Percentiles rank a stretch among this genome's conserved stretches.
phyloP scores from a whole-genome alignment of 2,329 filamentous ascomycete genomes.

The Pseudogymnoascus sp. region DNA sequence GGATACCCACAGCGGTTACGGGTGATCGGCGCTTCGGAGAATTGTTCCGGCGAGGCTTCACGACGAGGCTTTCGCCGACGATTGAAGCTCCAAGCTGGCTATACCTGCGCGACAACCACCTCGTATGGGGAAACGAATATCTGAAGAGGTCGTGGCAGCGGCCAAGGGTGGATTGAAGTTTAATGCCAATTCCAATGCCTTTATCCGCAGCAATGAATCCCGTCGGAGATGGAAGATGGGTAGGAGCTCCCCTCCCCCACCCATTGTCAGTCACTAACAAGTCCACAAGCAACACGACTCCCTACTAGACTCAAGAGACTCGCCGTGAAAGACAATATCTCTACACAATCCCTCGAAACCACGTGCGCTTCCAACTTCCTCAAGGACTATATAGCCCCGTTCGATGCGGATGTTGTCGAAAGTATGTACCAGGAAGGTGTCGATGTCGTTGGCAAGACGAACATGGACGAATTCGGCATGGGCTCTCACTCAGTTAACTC shows the following conservation, averaged over 20 bases:
- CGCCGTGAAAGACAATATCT: slow-evolving; percentile 71
- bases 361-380: slow-evolving; percentile 79
- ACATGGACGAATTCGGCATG: slow-evolving; percentile 96
- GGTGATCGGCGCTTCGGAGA: neutral
- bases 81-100: neutral
- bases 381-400: slow-evolving; percentile 62
- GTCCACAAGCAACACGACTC: neutral
- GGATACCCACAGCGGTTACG: neutral
- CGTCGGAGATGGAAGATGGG: neutral
- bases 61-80: neutral
- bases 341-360: slow-evolving; percentile 56
- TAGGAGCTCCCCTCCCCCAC: neutral
- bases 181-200: neutral
- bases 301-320: slow-evolving; percentile 2
- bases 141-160: neutral
- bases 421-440: slow-evolving; percentile 58
- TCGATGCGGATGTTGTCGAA: slow-evolving; percentile 71
- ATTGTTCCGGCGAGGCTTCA: neutral
- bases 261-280: neutral
- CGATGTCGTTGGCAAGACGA: slow-evolving; percentile 68
- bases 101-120: neutral
- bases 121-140: neutral
- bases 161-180: neutral
- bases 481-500: slow-evolving; percentile 72
- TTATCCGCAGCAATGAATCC: neutral